These are phyloP conservation scores for Tephrocybe sp. DNA, from an alignment of 768 basidiomycete species.

Conservation along the genomic window DNA sequence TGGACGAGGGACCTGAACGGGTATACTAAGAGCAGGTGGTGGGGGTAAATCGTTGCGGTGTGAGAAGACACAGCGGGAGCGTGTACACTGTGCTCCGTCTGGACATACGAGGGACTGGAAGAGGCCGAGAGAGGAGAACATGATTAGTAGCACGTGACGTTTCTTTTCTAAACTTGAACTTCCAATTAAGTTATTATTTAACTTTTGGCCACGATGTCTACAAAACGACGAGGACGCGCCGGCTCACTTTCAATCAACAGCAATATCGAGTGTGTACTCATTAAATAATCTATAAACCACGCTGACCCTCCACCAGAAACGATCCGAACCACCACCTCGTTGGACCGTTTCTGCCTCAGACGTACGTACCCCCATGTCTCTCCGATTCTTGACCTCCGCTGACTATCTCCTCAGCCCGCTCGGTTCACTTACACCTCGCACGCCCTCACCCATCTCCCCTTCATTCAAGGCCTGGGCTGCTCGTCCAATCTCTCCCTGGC, in stretches of 20 bases:
- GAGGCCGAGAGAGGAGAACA: constrained; percentile 65
- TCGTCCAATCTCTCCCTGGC: constrained; percentile 36
- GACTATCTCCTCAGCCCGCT: constrained; percentile 13
- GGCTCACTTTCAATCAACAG: constrained; percentile 21
- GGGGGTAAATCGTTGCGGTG: constrained; percentile 45
- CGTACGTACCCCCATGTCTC: no score
- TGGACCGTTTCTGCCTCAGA: constrained; percentile 63
- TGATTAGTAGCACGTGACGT: constrained; percentile 24
- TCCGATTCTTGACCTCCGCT: constrained; percentile 14
- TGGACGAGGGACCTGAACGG: constrained; percentile 28
- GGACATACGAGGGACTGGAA: constrained; percentile 67
- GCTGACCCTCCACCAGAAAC: constrained; percentile 44
- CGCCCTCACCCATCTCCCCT: constrained; percentile 29
- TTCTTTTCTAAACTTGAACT: neutral
- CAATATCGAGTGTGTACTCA: no score
- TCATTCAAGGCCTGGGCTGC: constrained; percentile 14
- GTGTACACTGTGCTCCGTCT: constrained; percentile 43
- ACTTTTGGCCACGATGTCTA: neutral
- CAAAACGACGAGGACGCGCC: constrained; percentile 3
- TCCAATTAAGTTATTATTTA: neutral
- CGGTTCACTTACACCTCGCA: constrained; percentile 28
- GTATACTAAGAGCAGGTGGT: constrained; percentile 37
- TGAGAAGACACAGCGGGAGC: constrained; percentile 64
- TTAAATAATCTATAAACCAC: neutral
- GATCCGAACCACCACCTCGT: constrained; percentile 62